These are phyloP conservation scores for Hyphopichia khmerensis DNA, from an alignment of 1,139 yeast genomes.

Conservation along the genomic window DNA sequence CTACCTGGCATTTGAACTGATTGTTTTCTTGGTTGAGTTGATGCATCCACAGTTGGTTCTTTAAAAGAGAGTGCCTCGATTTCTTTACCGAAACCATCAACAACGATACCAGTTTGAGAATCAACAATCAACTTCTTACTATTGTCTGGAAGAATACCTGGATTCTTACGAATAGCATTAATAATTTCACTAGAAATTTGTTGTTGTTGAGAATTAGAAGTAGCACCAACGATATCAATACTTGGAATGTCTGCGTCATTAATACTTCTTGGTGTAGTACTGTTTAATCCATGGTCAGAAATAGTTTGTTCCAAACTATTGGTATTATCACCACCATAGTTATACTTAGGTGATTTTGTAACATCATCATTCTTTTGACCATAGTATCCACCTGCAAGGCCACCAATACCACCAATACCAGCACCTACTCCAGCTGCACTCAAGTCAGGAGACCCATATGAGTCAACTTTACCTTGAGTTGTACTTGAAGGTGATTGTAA, in stretches of 20 bases:
- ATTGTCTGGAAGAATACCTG: conserved; percentile 12
- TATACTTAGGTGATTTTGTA: conserved; percentile 2
- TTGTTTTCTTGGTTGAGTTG: conserved; percentile 2
- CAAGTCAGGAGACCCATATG: conserved; percentile 3
- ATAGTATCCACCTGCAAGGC: background rate
- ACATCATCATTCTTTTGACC: background rate
- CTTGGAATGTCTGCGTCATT: conserved; percentile 2
- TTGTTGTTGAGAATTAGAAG: conserved; percentile 9
- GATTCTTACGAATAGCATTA: conserved; percentile 9
- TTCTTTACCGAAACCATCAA: conserved; percentile 19
- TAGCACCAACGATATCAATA: conserved; percentile 15
- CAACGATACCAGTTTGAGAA: conserved; percentile 24
- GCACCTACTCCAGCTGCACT: conserved; percentile 7
- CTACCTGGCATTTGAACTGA: conserved; percentile 16
- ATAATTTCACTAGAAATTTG: conserved; percentile 10
- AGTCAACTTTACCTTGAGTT: too few species aligned
- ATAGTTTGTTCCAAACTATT: background rate
- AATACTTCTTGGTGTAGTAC: conserved; percentile 6
- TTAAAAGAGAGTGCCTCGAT: conserved; percentile 1
- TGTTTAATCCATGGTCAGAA: conserved; percentile 1
- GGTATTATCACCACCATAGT: background rate
- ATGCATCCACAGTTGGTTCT: background rate
- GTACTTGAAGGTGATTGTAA: too few species aligned
- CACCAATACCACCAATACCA: conserved; percentile 6
- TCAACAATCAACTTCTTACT: conserved; percentile 20